Evolutionary conservation across 2,329 filamentous ascomycete genomes (phyloP).

Genomic region (Remersonia thermophila): DNA sequence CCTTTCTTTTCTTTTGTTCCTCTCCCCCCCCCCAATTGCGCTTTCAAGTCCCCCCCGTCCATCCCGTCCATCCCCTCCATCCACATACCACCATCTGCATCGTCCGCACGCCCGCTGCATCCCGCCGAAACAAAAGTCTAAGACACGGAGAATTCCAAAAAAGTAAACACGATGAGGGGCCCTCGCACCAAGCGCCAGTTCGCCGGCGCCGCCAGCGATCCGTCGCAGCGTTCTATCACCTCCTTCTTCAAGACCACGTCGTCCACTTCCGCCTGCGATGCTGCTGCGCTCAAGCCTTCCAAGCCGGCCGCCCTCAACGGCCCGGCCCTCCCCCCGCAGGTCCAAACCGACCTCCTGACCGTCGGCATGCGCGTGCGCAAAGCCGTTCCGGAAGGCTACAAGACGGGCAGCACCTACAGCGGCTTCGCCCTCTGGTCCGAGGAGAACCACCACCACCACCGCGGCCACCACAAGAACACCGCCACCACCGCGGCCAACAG

Average conservation of each 20-base stretch:
- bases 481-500: conserved; percentile 4
- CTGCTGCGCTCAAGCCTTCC: conserved; percentile 23
- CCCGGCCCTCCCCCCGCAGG: conserved; percentile 45
- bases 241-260: conserved; percentile 40
- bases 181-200: conserved; percentile 50
- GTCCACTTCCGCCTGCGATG: conserved; percentile 13
- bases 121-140: no score
- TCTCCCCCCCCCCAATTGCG: no score
- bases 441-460: not conserved
- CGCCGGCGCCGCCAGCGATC: conserved; percentile 45
- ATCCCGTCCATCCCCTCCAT: no score
- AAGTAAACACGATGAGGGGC: conserved; percentile 34
- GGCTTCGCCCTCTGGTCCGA: conserved; percentile 43
- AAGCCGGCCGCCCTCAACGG: conserved; percentile 17
- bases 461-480: conserved; percentile 11
- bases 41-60: no score
- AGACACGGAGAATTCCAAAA: no score
- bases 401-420: conserved; percentile 47
- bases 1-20: no score
- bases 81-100: not conserved
- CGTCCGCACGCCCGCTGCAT: no score
- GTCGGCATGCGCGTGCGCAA: conserved; percentile 95
- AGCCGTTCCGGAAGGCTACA: conserved; percentile 86
- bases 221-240: conserved; percentile 50
- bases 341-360: conserved; percentile 74